phyloP scores from a whole-genome alignment of 2,329 filamentous ascomycete species.

The Thelonectria discophora region DNA sequence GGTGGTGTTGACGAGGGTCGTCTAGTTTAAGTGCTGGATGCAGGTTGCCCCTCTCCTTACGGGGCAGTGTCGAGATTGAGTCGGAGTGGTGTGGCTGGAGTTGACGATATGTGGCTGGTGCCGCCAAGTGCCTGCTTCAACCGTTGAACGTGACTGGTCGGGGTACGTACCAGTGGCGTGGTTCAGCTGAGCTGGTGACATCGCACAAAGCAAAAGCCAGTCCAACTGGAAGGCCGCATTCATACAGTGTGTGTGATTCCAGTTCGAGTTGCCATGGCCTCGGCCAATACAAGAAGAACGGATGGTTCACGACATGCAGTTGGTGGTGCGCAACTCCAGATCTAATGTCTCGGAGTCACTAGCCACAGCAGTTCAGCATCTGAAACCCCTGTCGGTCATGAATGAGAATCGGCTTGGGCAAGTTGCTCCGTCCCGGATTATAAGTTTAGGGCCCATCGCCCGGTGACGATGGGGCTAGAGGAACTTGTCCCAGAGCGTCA shows the following conservation, averaged over 20 bases:
- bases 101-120: conserved; percentile 16
- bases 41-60: conserved; percentile 3
- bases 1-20: not conserved
- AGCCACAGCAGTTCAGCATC: no score
- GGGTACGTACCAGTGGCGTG: conserved; percentile 6
- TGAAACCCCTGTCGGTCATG: no score
- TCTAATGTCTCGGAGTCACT: no score
- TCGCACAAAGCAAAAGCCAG: conserved; percentile 1
- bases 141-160: not conserved
- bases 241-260: not conserved
- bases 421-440: conserved; percentile 4
- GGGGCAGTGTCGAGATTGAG: not conserved
- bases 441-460: conserved; percentile 9
- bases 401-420: conserved; percentile 4
- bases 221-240: conserved; percentile 5
- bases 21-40: conserved; percentile 3
- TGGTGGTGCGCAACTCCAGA: no score
- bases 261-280: no score
- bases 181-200: conserved; percentile 17
- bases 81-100: conserved; percentile 2
- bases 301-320: no score
- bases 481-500: conserved; percentile 6
- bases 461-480: conserved; percentile 11
- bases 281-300: no score
- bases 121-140: not conserved